Conservation (phyloP, 176 grass and related monocot species). For the Oryza officinalis region DNA sequence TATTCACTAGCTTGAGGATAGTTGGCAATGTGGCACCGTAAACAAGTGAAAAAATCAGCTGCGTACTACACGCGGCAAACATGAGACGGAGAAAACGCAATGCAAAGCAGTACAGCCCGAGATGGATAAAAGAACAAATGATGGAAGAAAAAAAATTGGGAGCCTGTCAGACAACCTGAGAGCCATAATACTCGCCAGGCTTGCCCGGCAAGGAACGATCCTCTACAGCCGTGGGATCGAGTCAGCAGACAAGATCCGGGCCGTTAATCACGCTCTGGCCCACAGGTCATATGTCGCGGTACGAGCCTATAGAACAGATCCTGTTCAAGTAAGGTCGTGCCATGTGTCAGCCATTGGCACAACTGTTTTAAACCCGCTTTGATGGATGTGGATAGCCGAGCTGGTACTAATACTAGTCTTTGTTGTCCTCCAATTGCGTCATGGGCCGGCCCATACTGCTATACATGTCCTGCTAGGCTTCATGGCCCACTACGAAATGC, state of each 20-base stretch:
- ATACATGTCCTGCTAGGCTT: no score
- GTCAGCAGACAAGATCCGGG: no score
- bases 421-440: no score
- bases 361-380: neutral
- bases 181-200: neutral
- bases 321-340: constrained; percentile 65
- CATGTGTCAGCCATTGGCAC: rapidly evolving
- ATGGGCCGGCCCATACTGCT: no score
- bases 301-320: constrained; percentile 61
- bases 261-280: no score
- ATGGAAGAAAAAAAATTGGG: neutral
- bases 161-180: constrained; percentile 17
- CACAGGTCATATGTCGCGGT: no score
- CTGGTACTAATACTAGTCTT: neutral
- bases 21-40: neutral
- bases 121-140: no score
- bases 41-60: neutral
- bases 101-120: no score
- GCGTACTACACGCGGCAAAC: neutral
- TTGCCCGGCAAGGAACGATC: neutral
- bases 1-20: no score
- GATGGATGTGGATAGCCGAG: rapidly evolving
- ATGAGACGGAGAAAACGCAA: no score
- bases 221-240: neutral
- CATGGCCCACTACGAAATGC: no score